Evolutionary conservation across 495 filamentous ascomycete species (phyloP).

Genomic region (Aspergillus saccharolyticus): DNA sequence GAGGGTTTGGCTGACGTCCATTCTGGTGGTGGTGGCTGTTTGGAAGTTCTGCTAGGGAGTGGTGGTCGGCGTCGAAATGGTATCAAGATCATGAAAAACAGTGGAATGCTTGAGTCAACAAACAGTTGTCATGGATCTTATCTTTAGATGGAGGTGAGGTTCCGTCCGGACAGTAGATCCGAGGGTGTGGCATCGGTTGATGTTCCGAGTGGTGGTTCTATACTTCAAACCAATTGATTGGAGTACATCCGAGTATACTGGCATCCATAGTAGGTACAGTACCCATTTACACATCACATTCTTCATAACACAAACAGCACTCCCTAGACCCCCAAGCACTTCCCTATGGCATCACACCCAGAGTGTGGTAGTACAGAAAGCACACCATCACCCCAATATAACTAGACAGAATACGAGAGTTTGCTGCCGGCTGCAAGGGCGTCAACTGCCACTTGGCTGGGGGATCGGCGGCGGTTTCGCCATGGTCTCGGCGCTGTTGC

Average conservation of each 20-base stretch:
- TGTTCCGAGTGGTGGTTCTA: background rate
- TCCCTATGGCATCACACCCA: too few species aligned
- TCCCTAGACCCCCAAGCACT: too few species aligned
- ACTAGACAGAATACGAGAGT: background rate
- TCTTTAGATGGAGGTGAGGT: background rate
- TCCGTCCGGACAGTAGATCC: background rate
- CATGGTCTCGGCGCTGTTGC: background rate
- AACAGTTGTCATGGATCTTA: background rate
- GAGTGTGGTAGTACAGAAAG: background rate
- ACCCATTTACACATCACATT: too few species aligned
- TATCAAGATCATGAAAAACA: too few species aligned
- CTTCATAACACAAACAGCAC: too few species aligned
- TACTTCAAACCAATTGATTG: background rate
- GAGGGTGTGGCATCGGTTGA: background rate
- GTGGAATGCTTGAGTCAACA: too few species aligned
- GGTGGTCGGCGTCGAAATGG: too few species aligned
- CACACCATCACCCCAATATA: background rate
- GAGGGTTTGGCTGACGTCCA: constrained; percentile 51
- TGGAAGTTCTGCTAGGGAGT: too few species aligned
- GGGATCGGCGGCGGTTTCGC: background rate
- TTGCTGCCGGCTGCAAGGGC: background rate
- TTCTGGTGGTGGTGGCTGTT: constrained; percentile 37
- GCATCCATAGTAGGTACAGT: too few species aligned
- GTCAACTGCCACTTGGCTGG: background rate
- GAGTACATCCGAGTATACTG: too few species aligned